Base-by-base conservation (phyloP, 805 yeast species). In the Priceomyces haplophilus region DNA sequence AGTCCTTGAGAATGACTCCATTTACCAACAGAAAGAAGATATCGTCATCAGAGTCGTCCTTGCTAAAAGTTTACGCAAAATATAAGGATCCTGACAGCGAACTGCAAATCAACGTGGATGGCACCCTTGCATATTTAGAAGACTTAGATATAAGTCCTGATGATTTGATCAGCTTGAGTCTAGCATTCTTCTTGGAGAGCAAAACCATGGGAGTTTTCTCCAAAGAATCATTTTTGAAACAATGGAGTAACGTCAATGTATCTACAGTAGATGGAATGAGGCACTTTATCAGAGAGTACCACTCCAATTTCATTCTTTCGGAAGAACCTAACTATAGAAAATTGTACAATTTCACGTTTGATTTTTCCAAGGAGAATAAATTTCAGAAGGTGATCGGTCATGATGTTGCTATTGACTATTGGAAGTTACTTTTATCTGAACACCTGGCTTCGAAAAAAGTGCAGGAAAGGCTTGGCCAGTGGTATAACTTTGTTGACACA, bases 61-160 rank as follows among this genome's bases (percentile, higher is more conserved):
- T 75, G 30, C 51, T 51, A 13, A 51, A 49, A 0, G 16, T 76
- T 1, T 76, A 64, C 48, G 57, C 68, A 27, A 49, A 55, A 38
- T 69, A 67, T 48, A 46, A 49, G 36, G 69, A 63, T 40, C 48
- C 55, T 10, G 57, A 56, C 0, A 56, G 59, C 11, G 62, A 57
- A 1, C 59, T 65, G 10, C 53, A 45, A 33, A 86, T 89, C 30
- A 91, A 82, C 19, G 71, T 86, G 7, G 93, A 88, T 44, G 97
- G 96, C 0, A 84, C 97, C 0, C 59, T 90, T 7, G 50, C 56
- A 31, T 87, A 82, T 52, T 65, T 91, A 17, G 72, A 70, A 12
- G 96, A 83, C 52, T 63, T 91, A 37, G 81, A 77, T 0, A 70
- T 83, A 30, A 79, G 79, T 11, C 83, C 89, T 0, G 98, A 91